These are phyloP conservation scores for Rhizopogon vesiculosus DNA, from an alignment of 768 basidiomycete genomes.

Conservation along the genomic window DNA sequence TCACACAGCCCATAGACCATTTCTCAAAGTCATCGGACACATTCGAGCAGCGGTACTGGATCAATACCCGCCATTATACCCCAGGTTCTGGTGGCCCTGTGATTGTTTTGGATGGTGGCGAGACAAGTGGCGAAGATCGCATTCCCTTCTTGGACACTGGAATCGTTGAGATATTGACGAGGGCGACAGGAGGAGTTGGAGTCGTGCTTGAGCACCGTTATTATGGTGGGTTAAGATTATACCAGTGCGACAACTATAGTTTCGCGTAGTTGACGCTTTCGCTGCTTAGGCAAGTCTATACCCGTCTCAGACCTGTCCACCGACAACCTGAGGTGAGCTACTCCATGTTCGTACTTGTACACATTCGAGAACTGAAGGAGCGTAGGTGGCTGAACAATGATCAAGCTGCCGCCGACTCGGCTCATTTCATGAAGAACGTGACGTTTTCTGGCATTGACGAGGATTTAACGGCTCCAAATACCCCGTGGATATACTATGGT, in stretches of 20 bases:
- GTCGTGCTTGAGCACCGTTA: slow-evolving; percentile 92
- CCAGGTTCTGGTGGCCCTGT: slow-evolving; percentile 73
- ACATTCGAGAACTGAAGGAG: not conserved
- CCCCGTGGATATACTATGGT: slow-evolving; percentile 93
- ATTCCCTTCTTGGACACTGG: slow-evolving; percentile 59
- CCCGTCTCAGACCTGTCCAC: slow-evolving; percentile 77
- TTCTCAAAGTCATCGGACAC: slow-evolving; percentile 54
- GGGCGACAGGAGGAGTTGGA: slow-evolving; percentile 82
- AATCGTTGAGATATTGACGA: slow-evolving; percentile 81
- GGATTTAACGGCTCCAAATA: slow-evolving; percentile 64
- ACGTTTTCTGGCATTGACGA: slow-evolving; percentile 67
- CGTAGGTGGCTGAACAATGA: slow-evolving; percentile 83
- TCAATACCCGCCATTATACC: slow-evolving; percentile 77
- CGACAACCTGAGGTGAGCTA: slow-evolving; percentile 64
- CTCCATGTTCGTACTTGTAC: not conserved
- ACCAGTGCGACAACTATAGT: not conserved
- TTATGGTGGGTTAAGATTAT: slow-evolving; percentile 51
- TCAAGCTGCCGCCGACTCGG: slow-evolving; percentile 88
- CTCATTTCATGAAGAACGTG: slow-evolving; percentile 83
- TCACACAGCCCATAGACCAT: slow-evolving; percentile 86
- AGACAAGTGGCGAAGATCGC: slow-evolving; percentile 77
- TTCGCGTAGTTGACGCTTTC: not conserved
- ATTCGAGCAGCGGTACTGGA: slow-evolving; percentile 91
- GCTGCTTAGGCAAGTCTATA: slow-evolving; percentile 57
- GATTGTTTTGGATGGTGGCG: slow-evolving; percentile 89